phyloP scores from a whole-genome alignment of 2,329 filamentous ascomycete genomes.

The Ascochyta pisi region DNA sequence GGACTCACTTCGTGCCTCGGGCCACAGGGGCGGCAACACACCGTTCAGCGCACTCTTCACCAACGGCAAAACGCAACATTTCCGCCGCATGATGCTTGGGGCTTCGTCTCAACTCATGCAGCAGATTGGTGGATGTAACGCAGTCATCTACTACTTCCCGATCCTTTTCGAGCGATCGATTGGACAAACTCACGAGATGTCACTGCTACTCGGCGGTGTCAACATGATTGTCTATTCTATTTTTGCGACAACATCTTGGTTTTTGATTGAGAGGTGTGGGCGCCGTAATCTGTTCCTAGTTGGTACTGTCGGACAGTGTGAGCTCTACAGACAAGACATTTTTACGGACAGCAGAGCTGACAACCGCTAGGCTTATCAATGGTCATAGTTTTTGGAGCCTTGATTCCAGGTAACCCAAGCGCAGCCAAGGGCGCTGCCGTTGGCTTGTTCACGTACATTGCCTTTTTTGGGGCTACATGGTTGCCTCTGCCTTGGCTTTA shows the following conservation, averaged over 20 bases:
- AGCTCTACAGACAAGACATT: not conserved
- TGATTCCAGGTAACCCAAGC: constrained; percentile 42
- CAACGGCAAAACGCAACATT: constrained; percentile 69
- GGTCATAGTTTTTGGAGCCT: constrained; percentile 51
- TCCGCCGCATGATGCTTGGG: constrained; percentile 69
- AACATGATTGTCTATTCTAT: constrained; percentile 65
- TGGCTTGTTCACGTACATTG: constrained; percentile 71
- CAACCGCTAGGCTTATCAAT: constrained; percentile 56
- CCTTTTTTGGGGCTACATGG: constrained; percentile 70
- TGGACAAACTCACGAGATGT: constrained; percentile 51
- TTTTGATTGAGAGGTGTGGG: constrained; percentile 68
- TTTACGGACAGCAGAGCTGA: not conserved
- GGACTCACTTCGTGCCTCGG: constrained; percentile 59
- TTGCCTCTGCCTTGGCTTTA: constrained; percentile 67
- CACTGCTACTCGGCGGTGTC: constrained; percentile 55
- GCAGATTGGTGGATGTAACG: constrained; percentile 46
- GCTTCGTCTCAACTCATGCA: constrained; percentile 54
- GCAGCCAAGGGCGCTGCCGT: constrained; percentile 59
- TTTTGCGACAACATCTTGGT: constrained; percentile 67
- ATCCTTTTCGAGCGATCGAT: constrained; percentile 59
- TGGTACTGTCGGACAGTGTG: constrained; percentile 56
- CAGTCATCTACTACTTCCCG: constrained; percentile 55
- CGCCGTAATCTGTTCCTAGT: constrained; percentile 53
- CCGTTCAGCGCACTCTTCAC: constrained; percentile 64
- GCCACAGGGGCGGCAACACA: constrained; percentile 50